Base-by-base conservation (phyloP, 768 basidiomycete species). In the Pleurotus cornucopiae region DNA sequence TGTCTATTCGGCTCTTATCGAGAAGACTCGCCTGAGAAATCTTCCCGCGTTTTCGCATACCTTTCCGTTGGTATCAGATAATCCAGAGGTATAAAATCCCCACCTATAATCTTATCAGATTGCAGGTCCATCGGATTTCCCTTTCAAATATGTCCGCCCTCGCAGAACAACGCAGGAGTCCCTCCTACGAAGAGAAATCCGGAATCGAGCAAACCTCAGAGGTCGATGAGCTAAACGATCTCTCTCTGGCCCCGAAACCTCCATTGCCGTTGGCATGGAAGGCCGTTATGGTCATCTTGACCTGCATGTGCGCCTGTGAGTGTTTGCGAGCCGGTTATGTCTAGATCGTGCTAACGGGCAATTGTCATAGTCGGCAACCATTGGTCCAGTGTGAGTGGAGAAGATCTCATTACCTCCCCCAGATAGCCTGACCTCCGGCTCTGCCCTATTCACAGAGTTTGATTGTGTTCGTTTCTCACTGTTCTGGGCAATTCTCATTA, bases 291-390 rank as follows among this genome's bases (percentile, higher is more conserved):
- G 66, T 73, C 37, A 57, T 69, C 20, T 56, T 74, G 63, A 74
- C 72, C 4, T 75, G 74, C 63, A 56, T 75, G 57, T 73, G 72
- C 51, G 72, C 71, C 18, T 75, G 74, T 74, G 46, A 48, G 74
- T 69, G 21, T 9, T 11, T 9, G 7, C 23, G 5, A 26, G 6
- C 34, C 46, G 25, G 25, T 38, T n/a, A 6, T 34, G 21, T n/a
- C 54, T 26, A 25, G 21, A 9, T 23, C 34, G 23, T 48, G 16
- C 57, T 44, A 13, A 52, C 37, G 46, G 43, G 45, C 7, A 12
- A 55, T 37, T 52, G 9, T 41, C 44, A 6, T 54, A 75, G 73
- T 75, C 48, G 73, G 73, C 2, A 74, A 75, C 58, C 73, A 75
- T 56, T 75, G 73, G 73, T 75, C 73, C 13, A 73, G 72, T 57